A percentile compares a stretch with the other conserved stretches of the same genome.
Evolutionary conservation across 768 basidiomycete species (phyloP).

Genomic region (Lanmaoa rubissima): DNA sequence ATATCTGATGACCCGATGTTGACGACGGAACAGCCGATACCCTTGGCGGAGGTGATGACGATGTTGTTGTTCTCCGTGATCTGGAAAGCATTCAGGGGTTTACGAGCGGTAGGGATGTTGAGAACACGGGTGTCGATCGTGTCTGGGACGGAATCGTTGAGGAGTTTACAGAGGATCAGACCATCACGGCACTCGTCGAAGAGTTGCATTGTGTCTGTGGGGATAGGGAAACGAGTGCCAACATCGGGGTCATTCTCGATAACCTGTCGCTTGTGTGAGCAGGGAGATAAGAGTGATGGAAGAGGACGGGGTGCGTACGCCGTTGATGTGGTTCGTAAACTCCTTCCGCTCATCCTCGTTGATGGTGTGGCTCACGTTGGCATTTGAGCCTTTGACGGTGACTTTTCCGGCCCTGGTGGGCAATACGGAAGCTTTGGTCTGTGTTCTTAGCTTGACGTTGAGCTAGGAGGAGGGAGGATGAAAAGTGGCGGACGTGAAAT

Average conservation of each 20-base stretch:
- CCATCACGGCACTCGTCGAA: constrained; percentile 98
- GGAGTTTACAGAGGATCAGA: constrained; percentile 94
- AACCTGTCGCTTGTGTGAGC: constrained; percentile 51
- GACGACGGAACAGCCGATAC: constrained; percentile 97
- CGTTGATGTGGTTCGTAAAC: constrained; percentile 98
- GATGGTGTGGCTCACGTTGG: constrained; percentile 94
- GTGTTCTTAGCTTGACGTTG: constrained; percentile 72
- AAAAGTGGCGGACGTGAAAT: constrained; percentile 15
- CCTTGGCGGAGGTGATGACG: constrained; percentile 96
- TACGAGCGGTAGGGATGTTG: constrained; percentile 79
- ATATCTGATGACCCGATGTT: constrained; percentile 96
- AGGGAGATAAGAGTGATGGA: not conserved
- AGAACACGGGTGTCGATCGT: constrained; percentile 98
- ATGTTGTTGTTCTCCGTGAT: constrained; percentile 99
- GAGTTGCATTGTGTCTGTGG: constrained; percentile 95
- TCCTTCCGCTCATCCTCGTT: constrained; percentile 95
- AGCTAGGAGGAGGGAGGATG: constrained; percentile 45
- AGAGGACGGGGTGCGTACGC: constrained; percentile 48
- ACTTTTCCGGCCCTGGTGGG: constrained; percentile 83
- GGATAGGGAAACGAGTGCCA: constrained; percentile 80
- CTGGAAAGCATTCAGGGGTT: constrained; percentile 95
- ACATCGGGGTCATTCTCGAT: constrained; percentile 90
- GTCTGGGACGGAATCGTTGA: constrained; percentile 99
- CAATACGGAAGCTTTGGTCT: constrained; percentile 43
- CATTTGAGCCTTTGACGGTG: constrained; percentile 90